These are phyloP conservation scores for Excoecaria agallocha DNA, from an alignment of 345 rosid species.

Conservation along the genomic window DNA sequence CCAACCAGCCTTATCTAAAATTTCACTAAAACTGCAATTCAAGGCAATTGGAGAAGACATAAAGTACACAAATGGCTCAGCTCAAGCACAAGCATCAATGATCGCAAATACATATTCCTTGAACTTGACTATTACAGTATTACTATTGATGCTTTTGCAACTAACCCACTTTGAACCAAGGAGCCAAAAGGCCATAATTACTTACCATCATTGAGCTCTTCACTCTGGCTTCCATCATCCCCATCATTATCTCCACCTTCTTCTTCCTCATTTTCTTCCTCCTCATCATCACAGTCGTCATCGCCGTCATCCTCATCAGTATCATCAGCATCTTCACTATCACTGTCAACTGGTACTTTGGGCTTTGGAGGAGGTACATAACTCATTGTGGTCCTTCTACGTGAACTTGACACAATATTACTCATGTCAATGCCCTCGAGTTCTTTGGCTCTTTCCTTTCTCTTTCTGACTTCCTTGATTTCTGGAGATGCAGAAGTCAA, in stretches of 20 bases:
- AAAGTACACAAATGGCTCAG: background rate
- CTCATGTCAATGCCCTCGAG: constrained; percentile 87
- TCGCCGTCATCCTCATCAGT: constrained; percentile 41
- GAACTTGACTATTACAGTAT: background rate
- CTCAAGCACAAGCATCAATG: constrained; percentile 9
- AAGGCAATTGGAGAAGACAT: background rate
- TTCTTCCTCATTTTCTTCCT: constrained; percentile 34
- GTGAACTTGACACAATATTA: constrained; percentile 74
- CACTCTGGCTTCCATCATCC: constrained; percentile 31
- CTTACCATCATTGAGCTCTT: constrained; percentile 50
- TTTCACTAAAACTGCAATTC: background rate
- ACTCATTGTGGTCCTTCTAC: constrained; percentile 68
- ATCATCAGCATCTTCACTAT: constrained; percentile 44
- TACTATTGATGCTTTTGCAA: background rate
- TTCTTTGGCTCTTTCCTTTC: constrained; percentile 69
- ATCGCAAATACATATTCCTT: constrained; percentile 5
- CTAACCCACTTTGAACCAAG: background rate
- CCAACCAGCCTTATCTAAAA: background rate
- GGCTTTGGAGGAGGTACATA: constrained; percentile 72
- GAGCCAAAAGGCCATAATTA: background rate
- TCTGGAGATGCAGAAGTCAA: constrained; percentile 39
- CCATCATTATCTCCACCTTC: constrained; percentile 22
- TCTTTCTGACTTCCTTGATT: constrained; percentile 76
- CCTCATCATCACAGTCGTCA: constrained; percentile 24
- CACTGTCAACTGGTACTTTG: constrained; percentile 54